Evolutionary conservation across 495 filamentous ascomycete genomes (phyloP), one percentile per base, ranked within the genome.

Genomic region (Penicillium taxi): DNA sequence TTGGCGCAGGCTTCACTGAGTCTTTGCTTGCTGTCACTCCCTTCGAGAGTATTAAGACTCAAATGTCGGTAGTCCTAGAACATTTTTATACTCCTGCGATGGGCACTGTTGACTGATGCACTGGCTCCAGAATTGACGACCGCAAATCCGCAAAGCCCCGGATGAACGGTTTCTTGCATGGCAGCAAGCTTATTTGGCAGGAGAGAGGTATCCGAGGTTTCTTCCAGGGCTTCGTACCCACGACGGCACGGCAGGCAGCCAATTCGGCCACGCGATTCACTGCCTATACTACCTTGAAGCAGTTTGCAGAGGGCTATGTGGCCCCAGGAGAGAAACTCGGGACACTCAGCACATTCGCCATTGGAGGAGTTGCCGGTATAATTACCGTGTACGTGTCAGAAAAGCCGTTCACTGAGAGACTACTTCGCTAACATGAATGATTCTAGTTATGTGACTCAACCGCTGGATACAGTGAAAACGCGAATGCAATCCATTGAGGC

Each of bases 401-500:
- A 33, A 5, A 12, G 6, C 8, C 16, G 12, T 13, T 12, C 18
- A 27, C 41, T 38, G 13, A 38, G 21, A 27, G n/a, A n/a, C n/a
- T n/a, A n/a, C n/a, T n/a, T n/a, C n/a, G n/a, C n/a, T n/a, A n/a
- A n/a, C n/a, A 25, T 37, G 3, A 39, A 16, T 2, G 9, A 15
- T 33, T 33, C 28, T 33, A 76, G 73, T 47, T 78, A 74, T 48
- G 70, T 68, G 8, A 83, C 91, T 5, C 91, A 96, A 63, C 91
- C 91, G 9, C 66, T 98, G 24, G 91, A 98, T 55, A 94, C 89
- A 0, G 75, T 98, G 37, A 98, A 98, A 70, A 98, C 91, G 39
- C 75, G 88, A 40, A 98, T 98, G 93, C 91, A 98, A 78, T 91
- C 84, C 18, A 82, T 95, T 27, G 89, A 96, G 56, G 87, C 91